Conservation (phyloP, 2,329 filamentous ascomycete species). For the Fusarium albosuccineum region DNA sequence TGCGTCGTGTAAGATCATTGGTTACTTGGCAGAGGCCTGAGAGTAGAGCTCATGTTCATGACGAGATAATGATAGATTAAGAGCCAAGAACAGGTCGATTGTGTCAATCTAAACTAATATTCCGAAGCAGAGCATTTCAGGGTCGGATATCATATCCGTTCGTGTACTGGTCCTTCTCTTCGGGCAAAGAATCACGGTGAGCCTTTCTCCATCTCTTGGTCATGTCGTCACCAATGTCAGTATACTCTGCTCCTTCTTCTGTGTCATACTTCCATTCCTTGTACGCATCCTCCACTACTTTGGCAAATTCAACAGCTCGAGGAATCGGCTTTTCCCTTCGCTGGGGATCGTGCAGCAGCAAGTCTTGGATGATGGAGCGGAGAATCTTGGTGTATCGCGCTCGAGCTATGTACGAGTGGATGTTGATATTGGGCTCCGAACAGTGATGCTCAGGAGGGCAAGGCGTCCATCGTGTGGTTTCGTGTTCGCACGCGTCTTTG, state of each 20-base stretch:
- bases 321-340: background rate
- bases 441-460: slow-evolving; percentile 38
- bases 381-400: slow-evolving; percentile 48
- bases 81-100: too few species aligned
- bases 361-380: slow-evolving; percentile 36
- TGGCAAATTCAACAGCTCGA: slow-evolving; percentile 21
- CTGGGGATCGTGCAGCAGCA: slow-evolving; percentile 45
- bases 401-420: slow-evolving; percentile 46
- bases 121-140: background rate
- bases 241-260: slow-evolving; percentile 48
- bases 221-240: slow-evolving; percentile 50
- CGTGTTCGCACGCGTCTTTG: slow-evolving; percentile 21
- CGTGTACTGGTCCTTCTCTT: background rate
- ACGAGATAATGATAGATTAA: too few species aligned
- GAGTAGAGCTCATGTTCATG: background rate
- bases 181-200: background rate
- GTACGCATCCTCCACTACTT: slow-evolving; percentile 44
- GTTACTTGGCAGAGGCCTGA: slow-evolving; percentile 13
- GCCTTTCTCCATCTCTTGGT: slow-evolving; percentile 2
- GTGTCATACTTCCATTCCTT: slow-evolving; percentile 48
- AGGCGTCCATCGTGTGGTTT: slow-evolving; percentile 15
- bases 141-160: too few species aligned
- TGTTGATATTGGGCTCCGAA: slow-evolving; percentile 45
- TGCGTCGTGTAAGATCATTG: slow-evolving; percentile 48
- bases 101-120: background rate